Evolutionary conservation across 352 stramenopile genomes (phyloP), one percentile per base, ranked within the genome.

Genomic region (Phytophthora pistaciae): DNA sequence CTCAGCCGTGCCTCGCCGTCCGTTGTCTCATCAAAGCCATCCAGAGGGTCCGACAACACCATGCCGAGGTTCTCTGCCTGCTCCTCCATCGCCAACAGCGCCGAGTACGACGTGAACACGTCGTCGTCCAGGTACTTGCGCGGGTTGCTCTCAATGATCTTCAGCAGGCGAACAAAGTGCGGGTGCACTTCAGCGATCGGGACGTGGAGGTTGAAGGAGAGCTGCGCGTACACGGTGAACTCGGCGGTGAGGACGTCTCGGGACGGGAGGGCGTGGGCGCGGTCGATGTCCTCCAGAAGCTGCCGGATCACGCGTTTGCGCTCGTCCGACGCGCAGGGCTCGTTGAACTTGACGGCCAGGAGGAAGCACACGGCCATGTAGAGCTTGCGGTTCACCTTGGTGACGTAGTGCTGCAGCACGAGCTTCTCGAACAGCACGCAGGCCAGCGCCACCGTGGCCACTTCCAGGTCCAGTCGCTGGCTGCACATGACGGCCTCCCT

Each of bases 361-460:
- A 99, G 72, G 25, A 99, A 83, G 60, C 96, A 99, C 29, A 96
- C 94, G 3, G 97, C 93, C 91, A 99, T 99, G 61, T 96, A 97
- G 20, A 99, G 83, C 72, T 98, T 94, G 14, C 97, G 88, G 70
- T 99, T 99, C 21, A 90, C 85, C 67, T 99, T 99, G 57, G 94
- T 98, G 6, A 99, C 96, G 63, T 97, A 96, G 78, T 98, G 93
- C 74, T 92, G 80, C 11, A 99, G 85, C 57, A 98, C 97, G 14
- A 99, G 90, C 57, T 98, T 93, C 75, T 99, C 97, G 77, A 99
- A 99, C 68, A 99, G 98, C 38, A 99, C 91, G 69, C 94, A 98
- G 27, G 96, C 93, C 29, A 99, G 85, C 14, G 97, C 97, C 31
- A 98, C 87, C 0, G 95, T 99, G 14, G 93, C 93, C 46, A 99